Evolutionary conservation across 352 stramenopile species (phyloP).

Genomic region (Phytophthora chlamydospora): DNA sequence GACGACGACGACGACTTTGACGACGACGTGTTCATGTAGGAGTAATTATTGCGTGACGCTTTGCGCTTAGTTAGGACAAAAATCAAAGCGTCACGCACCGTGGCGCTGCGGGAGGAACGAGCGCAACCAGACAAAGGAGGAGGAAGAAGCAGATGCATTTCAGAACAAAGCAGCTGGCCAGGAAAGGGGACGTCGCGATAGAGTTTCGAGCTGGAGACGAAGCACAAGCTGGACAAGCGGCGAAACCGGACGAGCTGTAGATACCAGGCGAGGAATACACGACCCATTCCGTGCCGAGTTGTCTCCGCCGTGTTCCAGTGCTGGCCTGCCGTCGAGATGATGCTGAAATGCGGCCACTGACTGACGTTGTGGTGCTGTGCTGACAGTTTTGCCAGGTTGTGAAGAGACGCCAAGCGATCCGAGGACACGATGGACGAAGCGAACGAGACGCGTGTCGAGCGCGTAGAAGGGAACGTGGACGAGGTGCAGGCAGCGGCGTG

Average conservation of each 20-base stretch:
- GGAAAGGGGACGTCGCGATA: conserved; percentile 26
- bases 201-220: conserved; percentile 29
- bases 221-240: conserved; percentile 21
- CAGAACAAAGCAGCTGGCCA: conserved; percentile 10
- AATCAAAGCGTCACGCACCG: conserved; percentile 34
- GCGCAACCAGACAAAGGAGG: conserved; percentile 31
- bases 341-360: conserved; percentile 11
- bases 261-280: conserved; percentile 37
- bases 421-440: conserved; percentile 9
- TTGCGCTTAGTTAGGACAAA: conserved; percentile 36
- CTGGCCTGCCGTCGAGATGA: background rate
- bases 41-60: conserved; percentile 71
- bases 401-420: conserved; percentile 25
- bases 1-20: conserved; percentile 91
- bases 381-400: background rate
- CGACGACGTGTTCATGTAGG: conserved; percentile 87
- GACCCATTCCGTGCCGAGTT: conserved; percentile 26
- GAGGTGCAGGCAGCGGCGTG: conserved; percentile 31
- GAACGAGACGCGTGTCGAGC: conserved; percentile 21
- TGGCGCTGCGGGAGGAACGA: conserved; percentile 42
- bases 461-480: conserved; percentile 21
- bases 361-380: conserved; percentile 8
- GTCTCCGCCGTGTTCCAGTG: conserved; percentile 5
- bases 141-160: conserved; percentile 19
- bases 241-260: conserved; percentile 25